phyloP scores from a whole-genome alignment of 805 yeast species.

The Kodamaea lidongshanica region DNA sequence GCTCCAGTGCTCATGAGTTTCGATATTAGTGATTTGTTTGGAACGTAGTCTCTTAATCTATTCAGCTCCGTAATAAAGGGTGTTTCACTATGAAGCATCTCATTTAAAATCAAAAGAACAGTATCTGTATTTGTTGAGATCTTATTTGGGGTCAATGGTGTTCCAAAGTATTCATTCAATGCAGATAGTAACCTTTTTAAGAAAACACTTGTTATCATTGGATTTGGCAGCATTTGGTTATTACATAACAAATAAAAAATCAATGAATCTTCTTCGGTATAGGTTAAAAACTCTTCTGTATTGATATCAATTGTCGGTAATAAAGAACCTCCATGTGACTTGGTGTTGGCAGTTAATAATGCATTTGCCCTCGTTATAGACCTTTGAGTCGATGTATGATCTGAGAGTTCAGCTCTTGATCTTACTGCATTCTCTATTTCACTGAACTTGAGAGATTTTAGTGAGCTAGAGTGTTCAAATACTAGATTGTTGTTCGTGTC shows the following conservation, averaged over 20 bases:
- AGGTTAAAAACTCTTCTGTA: conserved; percentile 23
- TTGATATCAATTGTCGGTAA: conserved; percentile 26
- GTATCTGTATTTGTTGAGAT: conserved; percentile 68
- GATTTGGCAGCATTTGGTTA: conserved; percentile 28
- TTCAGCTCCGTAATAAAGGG: conserved; percentile 72
- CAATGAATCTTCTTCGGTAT: conserved; percentile 17
- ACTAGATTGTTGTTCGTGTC: conserved; percentile 29
- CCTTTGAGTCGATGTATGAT: background rate
- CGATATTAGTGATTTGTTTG: conserved; percentile 52
- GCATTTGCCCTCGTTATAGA: background rate
- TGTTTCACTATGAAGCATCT: conserved; percentile 70
- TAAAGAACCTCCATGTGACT: background rate
- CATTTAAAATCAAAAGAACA: conserved; percentile 62
- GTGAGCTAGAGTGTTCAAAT: conserved; percentile 29
- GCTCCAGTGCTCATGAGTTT: conserved; percentile 42
- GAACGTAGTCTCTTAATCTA: conserved; percentile 62
- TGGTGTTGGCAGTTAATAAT: background rate
- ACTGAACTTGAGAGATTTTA: conserved; percentile 27
- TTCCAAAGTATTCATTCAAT: conserved; percentile 53
- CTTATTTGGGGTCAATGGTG: conserved; percentile 49
- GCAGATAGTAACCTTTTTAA: conserved; percentile 44
- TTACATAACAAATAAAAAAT: conserved; percentile 25
- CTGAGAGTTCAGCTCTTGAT: conserved; percentile 5
- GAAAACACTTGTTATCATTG: conserved; percentile 51
- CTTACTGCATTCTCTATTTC: conserved; percentile 18